Conservation (phyloP, 2,329 filamentous ascomycete genomes). For the Claviceps sp. region DNA sequence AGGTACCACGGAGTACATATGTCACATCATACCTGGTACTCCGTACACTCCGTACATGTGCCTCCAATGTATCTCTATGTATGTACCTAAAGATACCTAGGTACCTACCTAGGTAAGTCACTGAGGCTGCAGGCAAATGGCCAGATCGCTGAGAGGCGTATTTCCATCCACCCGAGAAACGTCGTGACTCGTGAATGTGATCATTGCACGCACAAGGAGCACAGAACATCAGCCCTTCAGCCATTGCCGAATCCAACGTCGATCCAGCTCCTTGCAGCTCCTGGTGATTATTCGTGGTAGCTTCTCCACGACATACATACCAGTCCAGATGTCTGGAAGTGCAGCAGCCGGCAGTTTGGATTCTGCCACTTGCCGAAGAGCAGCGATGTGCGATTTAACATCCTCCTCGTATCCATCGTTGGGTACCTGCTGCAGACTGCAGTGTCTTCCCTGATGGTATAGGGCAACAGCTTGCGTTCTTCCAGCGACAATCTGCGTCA, state of each 20-base stretch:
- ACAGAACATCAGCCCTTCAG: not conserved
- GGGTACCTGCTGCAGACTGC: not conserved
- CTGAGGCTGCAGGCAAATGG: no score
- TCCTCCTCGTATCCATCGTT: not conserved
- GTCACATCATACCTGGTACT: no score
- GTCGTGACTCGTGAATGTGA: no score
- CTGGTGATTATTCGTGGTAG: not conserved
- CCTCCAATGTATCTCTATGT: no score
- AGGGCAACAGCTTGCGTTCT: slow-evolving; percentile 2
- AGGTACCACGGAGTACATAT: no score
- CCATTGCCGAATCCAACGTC: slow-evolving; percentile 1
- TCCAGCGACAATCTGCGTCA: slow-evolving; percentile 1
- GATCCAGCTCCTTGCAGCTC: not conserved
- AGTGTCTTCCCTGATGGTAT: not conserved
- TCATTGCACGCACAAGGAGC: not conserved
- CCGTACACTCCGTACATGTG: no score
- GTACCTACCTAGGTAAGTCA: no score
- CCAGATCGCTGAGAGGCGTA: no score
- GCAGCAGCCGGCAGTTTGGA: not conserved
- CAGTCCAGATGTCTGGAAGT: not conserved
- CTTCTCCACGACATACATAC: not conserved
- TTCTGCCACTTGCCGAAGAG: not conserved
- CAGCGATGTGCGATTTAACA: not conserved
- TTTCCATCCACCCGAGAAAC: no score
- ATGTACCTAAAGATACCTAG: no score